A percentile compares a stretch with the other conserved stretches of the same genome.
phyloP scores from a whole-genome alignment of 2,329 filamentous ascomycete species.

The Xylaria sp. region DNA sequence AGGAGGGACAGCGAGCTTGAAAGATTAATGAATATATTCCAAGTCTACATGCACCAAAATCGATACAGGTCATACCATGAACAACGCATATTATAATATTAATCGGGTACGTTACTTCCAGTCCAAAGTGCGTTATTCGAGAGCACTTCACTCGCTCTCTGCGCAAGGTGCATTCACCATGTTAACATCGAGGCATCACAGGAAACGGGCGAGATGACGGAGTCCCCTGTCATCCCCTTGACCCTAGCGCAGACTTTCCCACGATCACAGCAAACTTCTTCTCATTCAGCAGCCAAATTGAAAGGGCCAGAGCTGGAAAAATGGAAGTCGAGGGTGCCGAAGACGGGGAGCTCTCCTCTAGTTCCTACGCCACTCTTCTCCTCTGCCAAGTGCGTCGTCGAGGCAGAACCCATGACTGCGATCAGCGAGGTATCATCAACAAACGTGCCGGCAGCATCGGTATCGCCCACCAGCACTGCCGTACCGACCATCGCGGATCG shows the following conservation, averaged over 20 bases:
- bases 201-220: slow-evolving; percentile 34
- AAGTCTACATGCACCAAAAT: slow-evolving; percentile 7
- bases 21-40: slow-evolving; percentile 5
- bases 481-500: slow-evolving; percentile 5
- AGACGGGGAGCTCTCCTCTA: slow-evolving; percentile 16
- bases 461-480: slow-evolving; percentile 5
- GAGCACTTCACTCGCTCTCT: background rate
- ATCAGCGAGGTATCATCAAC: background rate
- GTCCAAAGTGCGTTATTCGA: background rate
- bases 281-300: background rate
- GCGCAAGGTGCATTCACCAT: background rate
- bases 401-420: background rate
- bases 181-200: slow-evolving; percentile 28
- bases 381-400: slow-evolving; percentile 23
- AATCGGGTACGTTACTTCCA: slow-evolving; percentile 27
- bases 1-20: background rate
- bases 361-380: slow-evolving; percentile 35
- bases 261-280: slow-evolving; percentile 8
- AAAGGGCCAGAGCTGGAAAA: slow-evolving; percentile 19
- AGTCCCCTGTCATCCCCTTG: slow-evolving; percentile 36
- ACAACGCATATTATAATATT: slow-evolving; percentile 32
- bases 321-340: slow-evolving; percentile 32
- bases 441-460: background rate
- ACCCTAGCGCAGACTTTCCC: slow-evolving; percentile 19
- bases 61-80: slow-evolving; percentile 24